These are phyloP conservation scores for Suhomyces choctaworum DNA, from an alignment of 1,139 yeast species.

Conservation along the genomic window DNA sequence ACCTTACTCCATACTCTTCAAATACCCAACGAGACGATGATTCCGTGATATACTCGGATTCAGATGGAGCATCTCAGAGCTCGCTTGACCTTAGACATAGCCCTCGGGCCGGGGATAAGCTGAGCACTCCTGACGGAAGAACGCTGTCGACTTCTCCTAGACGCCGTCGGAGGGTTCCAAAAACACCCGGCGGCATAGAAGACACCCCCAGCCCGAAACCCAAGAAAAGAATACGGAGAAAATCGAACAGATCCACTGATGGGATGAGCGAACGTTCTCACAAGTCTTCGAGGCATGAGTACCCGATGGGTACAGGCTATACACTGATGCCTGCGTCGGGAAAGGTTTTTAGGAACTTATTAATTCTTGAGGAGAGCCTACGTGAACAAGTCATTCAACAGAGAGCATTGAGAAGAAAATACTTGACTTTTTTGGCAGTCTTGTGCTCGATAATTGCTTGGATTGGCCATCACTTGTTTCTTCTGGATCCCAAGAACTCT, in stretches of 20 bases:
- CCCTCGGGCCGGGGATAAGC: background rate
- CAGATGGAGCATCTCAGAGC: slow-evolving; percentile 41
- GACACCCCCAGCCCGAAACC: slow-evolving; percentile 24
- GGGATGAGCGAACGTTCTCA: slow-evolving; percentile 25
- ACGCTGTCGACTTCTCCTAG: slow-evolving; percentile 10
- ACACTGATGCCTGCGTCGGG: slow-evolving; percentile 60
- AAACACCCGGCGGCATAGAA: slow-evolving; percentile 1
- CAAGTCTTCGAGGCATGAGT: slow-evolving; percentile 19
- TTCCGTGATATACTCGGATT: slow-evolving; percentile 39
- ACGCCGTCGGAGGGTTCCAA: slow-evolving; percentile 9
- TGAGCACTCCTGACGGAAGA: slow-evolving; percentile 1
- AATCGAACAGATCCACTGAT: slow-evolving; percentile 30
- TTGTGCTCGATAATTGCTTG: slow-evolving; percentile 47
- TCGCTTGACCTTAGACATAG: slow-evolving; percentile 21
- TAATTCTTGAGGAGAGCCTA: slow-evolving; percentile 81
- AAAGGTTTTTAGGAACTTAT: slow-evolving; percentile 72
- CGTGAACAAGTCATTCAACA: slow-evolving; percentile 80
- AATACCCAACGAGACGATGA: slow-evolving; percentile 28
- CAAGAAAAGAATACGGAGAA: slow-evolving; percentile 32
- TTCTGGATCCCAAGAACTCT: slow-evolving; percentile 23
- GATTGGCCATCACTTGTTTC: slow-evolving; percentile 42
- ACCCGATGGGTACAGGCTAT: slow-evolving; percentile 37
- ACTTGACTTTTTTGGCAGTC: slow-evolving; percentile 65
- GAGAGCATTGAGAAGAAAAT: slow-evolving; percentile 66
- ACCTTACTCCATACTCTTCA: slow-evolving; percentile 27